Evolutionary conservation across 2,329 filamentous ascomycete genomes (phyloP).

Genomic region (Diaporthe helianthi): DNA sequence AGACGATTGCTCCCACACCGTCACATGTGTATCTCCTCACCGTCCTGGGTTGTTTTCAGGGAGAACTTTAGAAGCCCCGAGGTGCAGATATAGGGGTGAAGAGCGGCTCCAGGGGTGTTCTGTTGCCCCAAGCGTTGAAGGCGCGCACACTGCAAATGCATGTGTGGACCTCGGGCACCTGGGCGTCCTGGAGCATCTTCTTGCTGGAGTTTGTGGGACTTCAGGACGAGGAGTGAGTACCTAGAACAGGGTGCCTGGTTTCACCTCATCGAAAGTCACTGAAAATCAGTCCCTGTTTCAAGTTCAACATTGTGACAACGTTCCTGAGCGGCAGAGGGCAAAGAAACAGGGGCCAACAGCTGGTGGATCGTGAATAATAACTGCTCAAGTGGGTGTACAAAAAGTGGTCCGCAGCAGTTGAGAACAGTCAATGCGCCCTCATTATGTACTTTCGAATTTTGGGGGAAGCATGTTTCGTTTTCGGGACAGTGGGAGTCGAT

Average conservation of each 20-base stretch:
- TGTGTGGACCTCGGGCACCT: too few relatives aligned
- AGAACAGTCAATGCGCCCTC: slow-evolving; percentile 19
- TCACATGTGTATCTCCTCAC: slow-evolving; percentile 9
- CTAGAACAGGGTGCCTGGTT: background rate
- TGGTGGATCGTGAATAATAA: slow-evolving; percentile 6
- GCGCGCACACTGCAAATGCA: slow-evolving; percentile 13
- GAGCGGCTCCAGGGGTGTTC: too few relatives aligned
- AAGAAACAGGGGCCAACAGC: background rate
- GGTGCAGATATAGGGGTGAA: background rate
- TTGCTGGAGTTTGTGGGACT: slow-evolving; percentile 13
- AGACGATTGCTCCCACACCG: too few relatives aligned
- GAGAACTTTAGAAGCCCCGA: background rate
- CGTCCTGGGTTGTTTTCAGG: background rate
- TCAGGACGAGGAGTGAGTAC: background rate
- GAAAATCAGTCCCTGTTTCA: slow-evolving; percentile 23
- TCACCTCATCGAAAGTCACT: slow-evolving; percentile 9
- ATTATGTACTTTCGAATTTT: slow-evolving; percentile 9
- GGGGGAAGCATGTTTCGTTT: background rate
- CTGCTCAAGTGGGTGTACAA: slow-evolving; percentile 9
- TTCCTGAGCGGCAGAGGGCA: background rate
- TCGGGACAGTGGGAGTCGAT: background rate
- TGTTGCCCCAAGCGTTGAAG: background rate
- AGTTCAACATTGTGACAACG: background rate
- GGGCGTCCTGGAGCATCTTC: background rate
- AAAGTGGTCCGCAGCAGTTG: slow-evolving; percentile 30